Evolutionary conservation across 2,329 filamentous ascomycete genomes (phyloP), one percentile per base, ranked within the genome.

Genomic region (Fusarium xylarioides): DNA sequence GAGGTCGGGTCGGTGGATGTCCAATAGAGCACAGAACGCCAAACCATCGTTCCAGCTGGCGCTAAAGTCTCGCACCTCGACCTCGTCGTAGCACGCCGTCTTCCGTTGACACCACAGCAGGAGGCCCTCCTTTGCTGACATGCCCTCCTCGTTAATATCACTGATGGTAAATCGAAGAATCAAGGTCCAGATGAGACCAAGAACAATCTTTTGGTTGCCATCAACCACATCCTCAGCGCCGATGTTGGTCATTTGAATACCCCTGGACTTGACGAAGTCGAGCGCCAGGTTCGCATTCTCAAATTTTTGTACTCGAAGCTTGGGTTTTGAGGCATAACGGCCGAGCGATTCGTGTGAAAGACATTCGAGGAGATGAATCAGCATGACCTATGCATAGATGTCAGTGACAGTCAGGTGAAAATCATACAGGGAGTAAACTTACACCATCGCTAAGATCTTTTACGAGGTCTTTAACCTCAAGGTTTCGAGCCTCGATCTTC

Each of bases 141-240:
- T 92, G 74, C 96, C 96, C 86, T 98, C 96, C 82, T 95, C 93
- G 81, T 97, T 98, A 85, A 99, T 99, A 83, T 99, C 96, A 82
- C 92, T 98, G 81, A 99, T 99, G 76, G 96, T 99, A 82, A 99
- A 99, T 56, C 96, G 90, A 75, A 98, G 86, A 91, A 99, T 99
- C 71, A 99, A 87, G 11, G 95, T 99, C 96, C 96, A 99, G 83
- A 99, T 98, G 77, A 99, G 87, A 35, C 96, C 96, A 35, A 99
- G 87, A 68, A 98, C 97, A 79, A 99, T 98, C 87, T 98, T 99
- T 76, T 93, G 90, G 82, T 98, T 99, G 40, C 96, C 96, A 82
- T 99, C 95, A 35, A 99, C 96, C 30, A 99, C 94, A 87, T 99
- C 96, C 83, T 98, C 96, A 12, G 96, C 96, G 59, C 96, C 96